Conservation (phyloP, 805 yeast genomes). For the Saccharomycopsis guyanensis region DNA sequence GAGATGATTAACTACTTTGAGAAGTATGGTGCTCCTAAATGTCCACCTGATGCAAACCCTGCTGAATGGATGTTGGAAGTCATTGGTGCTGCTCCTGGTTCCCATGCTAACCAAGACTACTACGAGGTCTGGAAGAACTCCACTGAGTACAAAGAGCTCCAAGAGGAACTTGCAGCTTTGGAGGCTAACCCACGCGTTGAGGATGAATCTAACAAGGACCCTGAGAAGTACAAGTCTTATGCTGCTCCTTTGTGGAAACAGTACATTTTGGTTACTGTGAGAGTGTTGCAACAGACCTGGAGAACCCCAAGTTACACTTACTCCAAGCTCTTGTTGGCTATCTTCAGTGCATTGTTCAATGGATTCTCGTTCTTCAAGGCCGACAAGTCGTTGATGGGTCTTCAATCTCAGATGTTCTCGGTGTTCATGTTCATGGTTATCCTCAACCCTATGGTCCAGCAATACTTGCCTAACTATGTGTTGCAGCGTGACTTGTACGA, state of each 20-base stretch:
- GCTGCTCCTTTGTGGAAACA: conserved; percentile 39
- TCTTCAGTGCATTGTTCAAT: conserved; percentile 53
- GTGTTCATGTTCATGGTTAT: conserved; percentile 59
- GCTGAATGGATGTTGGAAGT: conserved; percentile 91
- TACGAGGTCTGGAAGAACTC: conserved; percentile 74
- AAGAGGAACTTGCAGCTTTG: conserved; percentile 55
- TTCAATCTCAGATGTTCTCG: conserved; percentile 79
- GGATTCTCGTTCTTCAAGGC: conserved; percentile 74
- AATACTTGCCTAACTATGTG: conserved; percentile 55
- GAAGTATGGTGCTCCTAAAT: conserved; percentile 51
- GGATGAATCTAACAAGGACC: too few species aligned
- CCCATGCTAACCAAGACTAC: conserved; percentile 65
- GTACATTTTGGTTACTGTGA: conserved; percentile 37
- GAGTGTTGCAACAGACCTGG: conserved; percentile 61
- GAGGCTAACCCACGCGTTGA: conserved; percentile 46
- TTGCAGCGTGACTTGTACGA: conserved; percentile 60
- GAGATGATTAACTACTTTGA: conserved; percentile 62
- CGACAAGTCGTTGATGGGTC: conserved; percentile 50
- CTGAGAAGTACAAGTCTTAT: conserved; percentile 32
- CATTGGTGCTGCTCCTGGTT: conserved; percentile 78
- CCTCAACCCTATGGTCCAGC: conserved; percentile 51
- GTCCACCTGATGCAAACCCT: conserved; percentile 68
- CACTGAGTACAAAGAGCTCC: conserved; percentile 48
- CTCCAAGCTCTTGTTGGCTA: conserved; percentile 49
- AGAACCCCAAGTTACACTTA: conserved; percentile 57